Evolutionary conservation across 176 grass and related monocot genomes (phyloP), one percentile per base, ranked within the genome.

Genomic region (Triticum urartu): DNA sequence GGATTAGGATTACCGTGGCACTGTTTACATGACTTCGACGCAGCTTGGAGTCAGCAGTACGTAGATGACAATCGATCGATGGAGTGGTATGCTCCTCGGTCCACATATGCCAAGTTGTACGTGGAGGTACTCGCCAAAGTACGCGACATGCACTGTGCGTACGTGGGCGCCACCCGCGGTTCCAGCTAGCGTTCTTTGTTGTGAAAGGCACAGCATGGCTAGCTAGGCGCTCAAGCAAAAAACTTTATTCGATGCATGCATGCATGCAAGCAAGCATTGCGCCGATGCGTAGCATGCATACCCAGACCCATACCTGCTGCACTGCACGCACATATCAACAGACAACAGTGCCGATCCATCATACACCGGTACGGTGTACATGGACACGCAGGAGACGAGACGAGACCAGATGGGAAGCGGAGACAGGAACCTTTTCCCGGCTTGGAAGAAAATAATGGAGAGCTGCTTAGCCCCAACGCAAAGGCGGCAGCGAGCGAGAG

Each of bases 401-500:
- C 25, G 6, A 30, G 74, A 33, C 5, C 15, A 2, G 47, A 30
- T 30, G 28, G 28, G 36, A 7, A 14, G 24, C 6, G 7, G 34
- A 15, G 77, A 78, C 30, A 13, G 7, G 10, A 36, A n/a, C 34
- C 75, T 59, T 35, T 77, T 11, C 26, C 24, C 13, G 25, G 24
- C 14, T 9, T 35, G 58, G 32, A 36, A 63, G 40, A 20, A 64
- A 79, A 45, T 52, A 68, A 68, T 67, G 10, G 26, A 43, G 25
- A 39, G 12, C 25, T 84, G 70, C 82, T 64, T 84, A 65, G 71
- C 71, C 39, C 71, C 58, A 22, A 65, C 71, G 71, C 71, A 84
- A 76, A 84, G 82, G 38, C 25, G 69, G 47, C 28, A 62, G 43
- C 11, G 21, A 3, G 45, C 8, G 48, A 75, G 50, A 33, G 73